phyloP scores from a whole-genome alignment of 2,329 filamentous ascomycete genomes.

The Colletotrichum phormii region DNA sequence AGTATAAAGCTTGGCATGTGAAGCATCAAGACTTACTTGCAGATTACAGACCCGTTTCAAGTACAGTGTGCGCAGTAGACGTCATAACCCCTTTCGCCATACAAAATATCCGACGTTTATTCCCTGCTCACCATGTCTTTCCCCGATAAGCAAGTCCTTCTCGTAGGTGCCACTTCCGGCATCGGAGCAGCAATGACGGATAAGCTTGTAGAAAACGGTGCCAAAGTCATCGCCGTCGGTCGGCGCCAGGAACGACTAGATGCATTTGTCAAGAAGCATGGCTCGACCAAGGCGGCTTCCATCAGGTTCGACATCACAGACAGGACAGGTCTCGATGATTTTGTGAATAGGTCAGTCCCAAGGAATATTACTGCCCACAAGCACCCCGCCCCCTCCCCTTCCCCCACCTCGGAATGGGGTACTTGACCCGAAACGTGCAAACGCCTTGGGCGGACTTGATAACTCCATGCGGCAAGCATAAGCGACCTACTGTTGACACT shows the following conservation, averaged over 20 bases:
- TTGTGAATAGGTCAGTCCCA: constrained; percentile 5
- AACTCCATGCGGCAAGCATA: neutral
- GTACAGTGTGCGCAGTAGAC: neutral
- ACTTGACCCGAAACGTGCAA: neutral
- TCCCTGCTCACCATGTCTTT: constrained; percentile 55
- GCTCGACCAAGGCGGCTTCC: constrained; percentile 48
- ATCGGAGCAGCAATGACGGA: constrained; percentile 46
- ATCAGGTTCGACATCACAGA: constrained; percentile 1
- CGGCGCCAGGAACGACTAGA: constrained; percentile 62
- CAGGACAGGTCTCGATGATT: constrained; percentile 2
- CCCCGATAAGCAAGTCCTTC: constrained; percentile 64
- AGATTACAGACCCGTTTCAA: neutral
- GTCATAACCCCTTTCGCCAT: neutral
- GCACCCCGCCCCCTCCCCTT: no score
- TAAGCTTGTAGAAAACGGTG: constrained; percentile 54
- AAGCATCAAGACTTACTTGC: neutral
- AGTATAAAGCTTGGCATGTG: neutral
- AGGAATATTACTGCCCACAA: no score
- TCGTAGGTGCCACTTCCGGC: constrained; percentile 52
- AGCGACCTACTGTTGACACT: neutral
- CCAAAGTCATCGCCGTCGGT: constrained; percentile 60
- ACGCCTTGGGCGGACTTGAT: neutral
- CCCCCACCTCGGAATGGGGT: neutral
- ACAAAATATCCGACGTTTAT: neutral
- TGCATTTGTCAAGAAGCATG: constrained; percentile 57